phyloP scores from a whole-genome alignment of 2,329 filamentous ascomycete species.

The Ilyonectria destructans region DNA sequence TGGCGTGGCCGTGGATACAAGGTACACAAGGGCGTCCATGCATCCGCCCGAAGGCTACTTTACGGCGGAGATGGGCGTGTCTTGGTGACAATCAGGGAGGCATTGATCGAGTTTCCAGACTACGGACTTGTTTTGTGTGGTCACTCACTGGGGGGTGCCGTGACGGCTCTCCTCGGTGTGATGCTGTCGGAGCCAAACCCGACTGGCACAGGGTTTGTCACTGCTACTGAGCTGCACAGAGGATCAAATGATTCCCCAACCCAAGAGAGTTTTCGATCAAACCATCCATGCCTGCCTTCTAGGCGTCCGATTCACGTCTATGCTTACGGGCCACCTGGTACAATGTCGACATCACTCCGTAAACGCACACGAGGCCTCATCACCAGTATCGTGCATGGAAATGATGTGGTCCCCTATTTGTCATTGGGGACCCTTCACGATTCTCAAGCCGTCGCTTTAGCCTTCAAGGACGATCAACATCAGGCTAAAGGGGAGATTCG shows the following conservation, averaged over 20 bases:
- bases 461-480: conserved; percentile 81
- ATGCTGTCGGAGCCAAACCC: conserved; percentile 78
- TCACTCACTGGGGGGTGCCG: conserved; percentile 79
- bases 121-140: conserved; percentile 81
- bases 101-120: conserved; percentile 76
- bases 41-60: conserved; percentile 78
- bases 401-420: conserved; percentile 82
- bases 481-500: conserved; percentile 79
- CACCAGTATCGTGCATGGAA: conserved; percentile 81
- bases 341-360: conserved; percentile 79
- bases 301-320: conserved; percentile 85
- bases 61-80: conserved; percentile 79
- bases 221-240: conserved; percentile 66
- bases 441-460: conserved; percentile 79
- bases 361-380: conserved; percentile 81
- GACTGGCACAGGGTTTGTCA: conserved; percentile 74
- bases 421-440: conserved; percentile 84
- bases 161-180: conserved; percentile 79
- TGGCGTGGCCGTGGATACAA: conserved; percentile 78
- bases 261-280: conserved; percentile 44
- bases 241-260: conserved; percentile 57
- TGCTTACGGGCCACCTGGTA: conserved; percentile 82
- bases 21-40: conserved; percentile 83
- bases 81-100: conserved; percentile 76
- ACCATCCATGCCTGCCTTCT: conserved; percentile 71